Conservation (phyloP, 2,329 filamentous ascomycete species). For the Alternaria triticimaculans region DNA sequence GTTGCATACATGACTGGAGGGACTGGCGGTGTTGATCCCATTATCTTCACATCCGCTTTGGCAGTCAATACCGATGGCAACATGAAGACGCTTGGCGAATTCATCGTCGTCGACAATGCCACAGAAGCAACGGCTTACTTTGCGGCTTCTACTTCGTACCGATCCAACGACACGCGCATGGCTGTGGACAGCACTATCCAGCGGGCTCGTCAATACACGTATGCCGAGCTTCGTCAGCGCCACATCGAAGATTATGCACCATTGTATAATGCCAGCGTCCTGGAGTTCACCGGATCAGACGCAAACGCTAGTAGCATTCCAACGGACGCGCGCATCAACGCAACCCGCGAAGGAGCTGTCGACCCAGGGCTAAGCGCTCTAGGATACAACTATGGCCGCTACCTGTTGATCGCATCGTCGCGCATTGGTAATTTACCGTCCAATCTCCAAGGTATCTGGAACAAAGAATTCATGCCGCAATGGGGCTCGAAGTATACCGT, state of each 20-base stretch:
- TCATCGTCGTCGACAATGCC: slow-evolving; percentile 32
- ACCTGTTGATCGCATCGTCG: slow-evolving; percentile 49
- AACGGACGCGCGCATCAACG: slow-evolving; percentile 5
- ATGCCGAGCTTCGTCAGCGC: slow-evolving; percentile 30
- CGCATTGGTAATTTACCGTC: slow-evolving; percentile 47
- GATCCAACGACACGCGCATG: slow-evolving; percentile 34
- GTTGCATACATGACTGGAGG: slow-evolving; percentile 9
- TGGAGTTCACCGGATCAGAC: not conserved
- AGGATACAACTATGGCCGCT: slow-evolving; percentile 51
- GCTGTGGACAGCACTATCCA: slow-evolving; percentile 34
- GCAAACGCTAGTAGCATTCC: slow-evolving; percentile 1
- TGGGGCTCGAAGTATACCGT: slow-evolving; percentile 61
- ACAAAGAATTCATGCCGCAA: slow-evolving; percentile 48
- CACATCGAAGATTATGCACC: slow-evolving; percentile 44
- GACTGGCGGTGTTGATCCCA: slow-evolving; percentile 1
- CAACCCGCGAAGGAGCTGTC: not conserved
- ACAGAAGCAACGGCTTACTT: slow-evolving; percentile 47
- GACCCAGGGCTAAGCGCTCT: slow-evolving; percentile 36
- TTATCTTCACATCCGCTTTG: slow-evolving; percentile 6
- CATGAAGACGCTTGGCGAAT: slow-evolving; percentile 4
- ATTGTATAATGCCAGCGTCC: slow-evolving; percentile 12
- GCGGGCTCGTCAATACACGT: slow-evolving; percentile 21
- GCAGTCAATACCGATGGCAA: slow-evolving; percentile 5
- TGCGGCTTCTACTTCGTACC: slow-evolving; percentile 52
- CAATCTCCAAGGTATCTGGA: slow-evolving; percentile 57